Conservation (phyloP, 2,329 filamentous ascomycete species). For the Fusarium nodosum region DNA sequence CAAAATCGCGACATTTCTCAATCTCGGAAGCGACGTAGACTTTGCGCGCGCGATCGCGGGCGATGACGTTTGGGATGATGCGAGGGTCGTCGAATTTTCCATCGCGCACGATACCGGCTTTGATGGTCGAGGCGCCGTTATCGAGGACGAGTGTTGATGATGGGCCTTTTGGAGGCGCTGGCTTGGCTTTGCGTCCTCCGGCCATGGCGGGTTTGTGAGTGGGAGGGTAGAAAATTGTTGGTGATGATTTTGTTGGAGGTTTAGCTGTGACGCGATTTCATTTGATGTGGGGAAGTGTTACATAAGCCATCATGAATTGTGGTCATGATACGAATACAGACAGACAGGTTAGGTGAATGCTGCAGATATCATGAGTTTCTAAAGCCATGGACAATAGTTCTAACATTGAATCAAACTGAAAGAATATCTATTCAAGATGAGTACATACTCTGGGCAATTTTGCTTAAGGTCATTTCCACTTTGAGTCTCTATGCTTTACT, state of each 20-base stretch:
- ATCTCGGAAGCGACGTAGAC: conserved; percentile 86
- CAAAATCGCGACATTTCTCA: conserved; percentile 85
- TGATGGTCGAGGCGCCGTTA: conserved; percentile 92
- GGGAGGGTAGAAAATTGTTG: not conserved
- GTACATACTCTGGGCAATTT: fast-evolving
- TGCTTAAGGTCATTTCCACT: not conserved
- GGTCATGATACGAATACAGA: conserved; percentile 22
- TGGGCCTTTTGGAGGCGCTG: conserved; percentile 66
- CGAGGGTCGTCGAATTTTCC: conserved; percentile 68
- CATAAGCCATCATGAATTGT: conserved; percentile 35
- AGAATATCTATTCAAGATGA: no score
- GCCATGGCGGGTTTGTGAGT: conserved; percentile 54
- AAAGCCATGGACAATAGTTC: not conserved
- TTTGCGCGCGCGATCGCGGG: conserved; percentile 82
- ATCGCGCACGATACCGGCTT: conserved; percentile 80
- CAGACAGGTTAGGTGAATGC: not conserved
- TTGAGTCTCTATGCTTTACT: not conserved
- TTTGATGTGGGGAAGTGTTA: conserved; percentile 33
- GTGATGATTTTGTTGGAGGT: conserved; percentile 18
- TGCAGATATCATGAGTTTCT: not conserved
- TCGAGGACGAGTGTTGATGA: conserved; percentile 86
- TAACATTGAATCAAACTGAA: no score
- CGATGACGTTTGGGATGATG: conserved; percentile 89
- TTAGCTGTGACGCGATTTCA: conserved; percentile 35
- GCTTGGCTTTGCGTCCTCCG: conserved; percentile 66